Evolutionary conservation across 2,329 filamentous ascomycete species (phyloP).

Genomic region (Eutypa lata): DNA sequence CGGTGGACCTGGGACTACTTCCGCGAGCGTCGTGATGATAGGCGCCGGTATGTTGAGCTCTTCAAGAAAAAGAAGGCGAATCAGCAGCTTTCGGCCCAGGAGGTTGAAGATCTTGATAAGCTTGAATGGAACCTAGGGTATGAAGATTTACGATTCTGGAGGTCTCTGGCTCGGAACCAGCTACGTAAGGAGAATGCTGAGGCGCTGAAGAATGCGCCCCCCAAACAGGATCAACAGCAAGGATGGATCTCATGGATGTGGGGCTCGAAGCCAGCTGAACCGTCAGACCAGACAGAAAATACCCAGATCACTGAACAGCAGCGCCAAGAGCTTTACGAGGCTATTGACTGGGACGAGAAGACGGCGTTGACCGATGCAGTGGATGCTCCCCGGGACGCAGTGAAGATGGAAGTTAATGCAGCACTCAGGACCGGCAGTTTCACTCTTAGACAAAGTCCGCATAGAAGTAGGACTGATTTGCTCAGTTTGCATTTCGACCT

Average conservation of each 20-base stretch:
- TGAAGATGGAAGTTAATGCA: constrained; percentile 90
- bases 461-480: constrained; percentile 74
- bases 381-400: constrained; percentile 83
- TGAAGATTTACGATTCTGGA: constrained; percentile 96
- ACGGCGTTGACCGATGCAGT: constrained; percentile 82
- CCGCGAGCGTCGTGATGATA: constrained; percentile 85
- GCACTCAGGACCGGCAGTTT: constrained; percentile 96
- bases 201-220: constrained; percentile 65
- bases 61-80: constrained; percentile 92
- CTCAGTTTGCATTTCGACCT: constrained; percentile 91
- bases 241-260: constrained; percentile 92
- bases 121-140: constrained; percentile 88
- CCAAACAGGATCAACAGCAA: constrained; percentile 63
- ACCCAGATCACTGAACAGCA: constrained; percentile 93
- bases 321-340: constrained; percentile 92
- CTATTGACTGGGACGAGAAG: constrained; percentile 98
- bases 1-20: constrained; percentile 97
- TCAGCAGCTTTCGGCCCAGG: constrained; percentile 66
- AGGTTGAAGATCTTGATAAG: constrained; percentile 67
- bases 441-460: constrained; percentile 81
- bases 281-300: constrained; percentile 65
- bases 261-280: constrained; percentile 67
- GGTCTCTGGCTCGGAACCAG: constrained; percentile 89
- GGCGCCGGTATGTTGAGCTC: constrained; percentile 81
- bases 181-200: constrained; percentile 92